These are phyloP conservation scores for Cryptosporidium canis DNA, from an alignment of 169 alveolate genomes.

Conservation along the genomic window DNA sequence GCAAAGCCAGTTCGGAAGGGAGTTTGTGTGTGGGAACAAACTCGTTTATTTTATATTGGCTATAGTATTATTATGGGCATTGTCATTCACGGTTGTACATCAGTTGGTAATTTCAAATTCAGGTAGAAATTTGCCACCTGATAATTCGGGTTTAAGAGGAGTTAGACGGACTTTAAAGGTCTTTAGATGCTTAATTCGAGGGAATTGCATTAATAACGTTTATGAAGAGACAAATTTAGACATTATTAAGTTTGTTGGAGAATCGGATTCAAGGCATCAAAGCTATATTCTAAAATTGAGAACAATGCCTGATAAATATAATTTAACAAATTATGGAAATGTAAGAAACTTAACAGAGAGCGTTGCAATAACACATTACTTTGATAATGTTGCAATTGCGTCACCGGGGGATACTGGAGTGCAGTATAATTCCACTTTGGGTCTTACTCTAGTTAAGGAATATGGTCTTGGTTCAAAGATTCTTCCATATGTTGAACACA, in stretches of 20 bases:
- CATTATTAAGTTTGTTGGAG: conserved; percentile 10
- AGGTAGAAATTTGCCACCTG: conserved; percentile 1
- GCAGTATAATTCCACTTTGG: conserved; percentile 31
- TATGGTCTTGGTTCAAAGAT: conserved; percentile 44
- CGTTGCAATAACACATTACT: conserved; percentile 5
- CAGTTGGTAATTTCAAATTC: conserved; percentile 1
- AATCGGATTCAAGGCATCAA: conserved; percentile 51
- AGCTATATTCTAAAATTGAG: conserved; percentile 50
- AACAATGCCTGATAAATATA: not conserved
- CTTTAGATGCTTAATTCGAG: conserved; percentile 15
- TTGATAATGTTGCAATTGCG: conserved; percentile 2
- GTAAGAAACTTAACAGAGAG: conserved; percentile 34
- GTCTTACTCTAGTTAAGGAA: conserved; percentile 4
- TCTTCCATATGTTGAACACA: conserved; percentile 62
- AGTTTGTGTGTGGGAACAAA: conserved; percentile 8
- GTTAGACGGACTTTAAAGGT: not conserved
- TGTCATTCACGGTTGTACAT: conserved; percentile 23
- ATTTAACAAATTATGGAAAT: conserved; percentile 41
- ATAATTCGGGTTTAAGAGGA: not conserved
- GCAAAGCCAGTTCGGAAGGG: not conserved
- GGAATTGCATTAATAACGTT: conserved; percentile 1
- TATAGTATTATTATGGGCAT: conserved; percentile 5
- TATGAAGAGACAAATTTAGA: not conserved
- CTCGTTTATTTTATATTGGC: conserved; percentile 1
- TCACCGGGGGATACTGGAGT: conserved; percentile 5